These are phyloP conservation scores for Colletotrichum sidae DNA, from an alignment of 2,329 filamentous ascomycete genomes.

Conservation along the genomic window DNA sequence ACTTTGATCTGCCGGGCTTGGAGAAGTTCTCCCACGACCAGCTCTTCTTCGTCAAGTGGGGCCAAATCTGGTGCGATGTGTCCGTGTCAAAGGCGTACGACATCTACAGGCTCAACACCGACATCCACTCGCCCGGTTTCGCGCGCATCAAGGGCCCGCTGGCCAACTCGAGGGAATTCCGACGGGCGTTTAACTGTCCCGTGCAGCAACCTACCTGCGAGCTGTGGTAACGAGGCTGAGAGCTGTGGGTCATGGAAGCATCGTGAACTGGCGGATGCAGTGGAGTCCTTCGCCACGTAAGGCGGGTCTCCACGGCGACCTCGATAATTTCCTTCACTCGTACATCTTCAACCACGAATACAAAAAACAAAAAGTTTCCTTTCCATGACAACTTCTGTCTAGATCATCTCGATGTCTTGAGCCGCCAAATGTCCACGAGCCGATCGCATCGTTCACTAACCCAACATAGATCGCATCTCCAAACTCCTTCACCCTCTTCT, in stretches of 20 bases:
- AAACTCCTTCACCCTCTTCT: too few relatives aligned
- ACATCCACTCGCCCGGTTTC: constrained; percentile 73
- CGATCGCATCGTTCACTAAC: too few relatives aligned
- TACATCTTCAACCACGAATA: too few relatives aligned
- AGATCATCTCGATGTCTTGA: too few relatives aligned
- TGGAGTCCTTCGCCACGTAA: neutral
- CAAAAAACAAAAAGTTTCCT: too few relatives aligned
- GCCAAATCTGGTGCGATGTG: constrained; percentile 75
- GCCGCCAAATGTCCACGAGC: too few relatives aligned
- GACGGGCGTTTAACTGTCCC: constrained; percentile 74
- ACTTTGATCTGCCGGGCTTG: constrained; percentile 66
- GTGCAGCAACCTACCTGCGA: constrained; percentile 75
- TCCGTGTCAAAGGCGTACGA: constrained; percentile 64
- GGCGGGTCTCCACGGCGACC: too few relatives aligned
- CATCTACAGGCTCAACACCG: constrained; percentile 66
- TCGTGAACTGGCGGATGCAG: neutral
- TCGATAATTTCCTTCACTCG: too few relatives aligned
- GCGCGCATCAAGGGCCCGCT: constrained; percentile 72
- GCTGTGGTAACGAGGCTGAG: constrained; percentile 65
- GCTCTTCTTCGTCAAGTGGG: constrained; percentile 75
- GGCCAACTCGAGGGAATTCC: constrained; percentile 75
- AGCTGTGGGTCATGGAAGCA: neutral
- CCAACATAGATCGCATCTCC: too few relatives aligned
- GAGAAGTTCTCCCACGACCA: constrained; percentile 73
- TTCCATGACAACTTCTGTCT: too few relatives aligned